A percentile compares a stretch with the other conserved stretches of the same genome.
Conservation (phyloP, 805 yeast species). For the Nakazawaea anatomiae region DNA sequence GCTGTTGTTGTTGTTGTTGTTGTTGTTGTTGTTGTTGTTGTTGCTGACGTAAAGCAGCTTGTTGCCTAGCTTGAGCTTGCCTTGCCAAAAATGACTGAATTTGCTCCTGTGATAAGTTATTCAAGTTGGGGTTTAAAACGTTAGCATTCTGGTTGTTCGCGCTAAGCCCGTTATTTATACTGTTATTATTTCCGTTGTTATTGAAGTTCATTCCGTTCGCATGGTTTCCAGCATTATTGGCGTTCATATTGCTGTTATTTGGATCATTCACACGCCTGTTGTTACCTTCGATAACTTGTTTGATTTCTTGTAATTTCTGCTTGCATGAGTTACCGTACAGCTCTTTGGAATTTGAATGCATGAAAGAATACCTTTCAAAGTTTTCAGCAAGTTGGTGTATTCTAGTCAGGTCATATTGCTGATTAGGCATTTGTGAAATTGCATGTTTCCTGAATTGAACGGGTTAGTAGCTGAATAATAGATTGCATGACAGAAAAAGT, state of each 20-base stretch:
- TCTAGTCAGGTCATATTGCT: constrained; percentile 7
- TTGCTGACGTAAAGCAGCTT: constrained; percentile 14
- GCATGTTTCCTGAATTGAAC: constrained; percentile 8
- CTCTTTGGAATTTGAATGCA: constrained; percentile 49
- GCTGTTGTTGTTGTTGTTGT: constrained; percentile 15
- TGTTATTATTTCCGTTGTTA: constrained; percentile 12
- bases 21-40: constrained; percentile 22
- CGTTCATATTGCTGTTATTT: constrained; percentile 7
- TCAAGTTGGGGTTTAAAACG: constrained; percentile 19
- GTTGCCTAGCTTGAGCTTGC: constrained; percentile 12
- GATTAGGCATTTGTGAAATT: constrained; percentile 10
- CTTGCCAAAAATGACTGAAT: constrained; percentile 10
- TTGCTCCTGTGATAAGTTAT: constrained; percentile 14
- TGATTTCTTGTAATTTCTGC: constrained; percentile 29
- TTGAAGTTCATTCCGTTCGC: constrained; percentile 9
- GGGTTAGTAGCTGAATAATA: constrained; percentile 3
- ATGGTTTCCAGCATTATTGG: constrained; percentile 10
- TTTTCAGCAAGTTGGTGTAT: constrained; percentile 51
- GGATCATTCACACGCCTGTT: constrained; percentile 18
- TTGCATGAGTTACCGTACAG: constrained; percentile 49
- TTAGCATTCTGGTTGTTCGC: constrained; percentile 21
- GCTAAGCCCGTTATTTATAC: constrained; percentile 17
- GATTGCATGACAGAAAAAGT: not conserved
- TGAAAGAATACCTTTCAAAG: constrained; percentile 61
- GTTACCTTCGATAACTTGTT: constrained; percentile 34